Percentiles rank a stretch among this genome's conserved stretches.
phyloP scores from a whole-genome alignment of 129 eudicot genomes.

The Artemisia tridentata region DNA sequence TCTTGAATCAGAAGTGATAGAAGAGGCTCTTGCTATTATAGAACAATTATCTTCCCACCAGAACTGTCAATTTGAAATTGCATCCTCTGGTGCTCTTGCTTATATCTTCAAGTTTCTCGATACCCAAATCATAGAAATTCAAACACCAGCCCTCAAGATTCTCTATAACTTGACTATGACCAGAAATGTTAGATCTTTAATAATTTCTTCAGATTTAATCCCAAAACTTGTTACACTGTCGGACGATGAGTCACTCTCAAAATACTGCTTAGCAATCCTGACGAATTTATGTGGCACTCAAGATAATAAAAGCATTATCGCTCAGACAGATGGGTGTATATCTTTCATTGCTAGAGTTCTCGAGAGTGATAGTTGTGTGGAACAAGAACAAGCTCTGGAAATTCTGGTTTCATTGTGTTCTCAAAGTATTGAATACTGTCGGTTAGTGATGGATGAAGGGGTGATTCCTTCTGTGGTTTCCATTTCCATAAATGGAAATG shows the following conservation, averaged over 20 bases:
- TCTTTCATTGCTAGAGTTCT: conserved; percentile 56
- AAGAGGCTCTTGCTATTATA: conserved; percentile 64
- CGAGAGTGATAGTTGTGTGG: conserved; percentile 46
- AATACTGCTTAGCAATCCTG: conserved; percentile 53
- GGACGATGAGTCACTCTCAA: conserved; percentile 44
- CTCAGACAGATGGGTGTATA: conserved; percentile 67
- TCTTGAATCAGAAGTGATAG: conserved; percentile 50
- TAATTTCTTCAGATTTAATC: conserved; percentile 42
- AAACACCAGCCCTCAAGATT: conserved; percentile 51
- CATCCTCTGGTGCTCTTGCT: conserved; percentile 45
- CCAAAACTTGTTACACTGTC: conserved; percentile 59
- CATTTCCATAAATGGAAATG: conserved; percentile 60
- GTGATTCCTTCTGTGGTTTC: conserved; percentile 51
- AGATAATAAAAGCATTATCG: conserved; percentile 38
- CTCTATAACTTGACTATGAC: conserved; percentile 52
- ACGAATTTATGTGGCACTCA: conserved; percentile 45
- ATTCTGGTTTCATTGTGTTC: conserved; percentile 75
- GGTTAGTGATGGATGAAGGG: conserved; percentile 82
- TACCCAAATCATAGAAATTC: conserved; percentile 39
- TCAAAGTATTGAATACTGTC: conserved; percentile 62
- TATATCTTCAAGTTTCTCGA: conserved; percentile 54
- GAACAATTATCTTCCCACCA: conserved; percentile 50
- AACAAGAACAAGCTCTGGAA: conserved; percentile 71
- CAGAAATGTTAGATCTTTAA: conserved; percentile 30
- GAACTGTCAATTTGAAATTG: conserved; percentile 33